Evolutionary conservation across 2,329 filamentous ascomycete genomes (phyloP).

Genomic region (Rasamsonia emersonii): DNA sequence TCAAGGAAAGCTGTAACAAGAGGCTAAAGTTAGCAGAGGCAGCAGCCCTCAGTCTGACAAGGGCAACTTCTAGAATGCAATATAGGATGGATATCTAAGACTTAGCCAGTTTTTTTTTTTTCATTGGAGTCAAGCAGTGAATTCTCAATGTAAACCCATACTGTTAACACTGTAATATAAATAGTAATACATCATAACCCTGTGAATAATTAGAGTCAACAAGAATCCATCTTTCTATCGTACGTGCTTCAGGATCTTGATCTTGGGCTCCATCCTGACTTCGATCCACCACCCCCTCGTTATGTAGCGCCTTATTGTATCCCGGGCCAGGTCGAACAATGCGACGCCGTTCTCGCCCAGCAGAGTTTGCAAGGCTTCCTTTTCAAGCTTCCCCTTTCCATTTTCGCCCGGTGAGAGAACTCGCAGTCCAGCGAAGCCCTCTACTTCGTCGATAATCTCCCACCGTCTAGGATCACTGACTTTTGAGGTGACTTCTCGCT

Average conservation of each 20-base stretch:
- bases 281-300: constrained; percentile 49
- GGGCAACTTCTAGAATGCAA: no score
- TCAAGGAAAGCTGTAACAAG: no score
- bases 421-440: constrained; percentile 43
- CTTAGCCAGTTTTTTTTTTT: no score
- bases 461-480: constrained; percentile 40
- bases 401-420: constrained; percentile 37
- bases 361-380: constrained; percentile 24
- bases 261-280: constrained; percentile 44
- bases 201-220: no score
- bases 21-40: no score
- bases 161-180: no score
- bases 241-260: constrained; percentile 41
- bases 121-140: no score
- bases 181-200: no score
- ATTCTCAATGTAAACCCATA: no score
- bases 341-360: constrained; percentile 24
- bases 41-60: no score
- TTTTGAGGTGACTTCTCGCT: constrained; percentile 17
- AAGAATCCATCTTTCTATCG: no score
- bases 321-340: constrained; percentile 19
- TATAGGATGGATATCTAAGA: no score
- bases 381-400: constrained; percentile 20
- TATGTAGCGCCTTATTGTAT: constrained; percentile 18
- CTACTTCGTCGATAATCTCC: constrained; percentile 42